phyloP scores from a whole-genome alignment of 495 filamentous ascomycete species.

The Articulospora tetracladia region DNA sequence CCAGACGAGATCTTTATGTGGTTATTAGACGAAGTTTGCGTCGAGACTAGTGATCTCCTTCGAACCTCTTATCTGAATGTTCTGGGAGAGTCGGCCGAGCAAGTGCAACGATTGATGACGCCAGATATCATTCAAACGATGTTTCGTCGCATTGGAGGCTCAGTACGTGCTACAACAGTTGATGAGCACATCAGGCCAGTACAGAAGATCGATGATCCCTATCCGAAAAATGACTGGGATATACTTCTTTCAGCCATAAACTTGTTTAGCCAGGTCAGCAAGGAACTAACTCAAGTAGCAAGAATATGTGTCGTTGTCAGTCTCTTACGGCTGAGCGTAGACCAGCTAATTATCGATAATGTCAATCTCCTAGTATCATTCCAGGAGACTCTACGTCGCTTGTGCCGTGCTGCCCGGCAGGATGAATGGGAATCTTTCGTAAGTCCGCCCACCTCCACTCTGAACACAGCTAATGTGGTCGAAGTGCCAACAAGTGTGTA shows the following conservation, averaged over 20 bases:
- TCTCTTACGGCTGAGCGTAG: conserved; percentile 20
- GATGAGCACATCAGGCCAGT: conserved; percentile 16
- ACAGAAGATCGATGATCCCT: conserved; percentile 1
- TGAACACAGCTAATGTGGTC: conserved; percentile 20
- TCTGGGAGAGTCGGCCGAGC: conserved; percentile 28
- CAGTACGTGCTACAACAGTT: conserved; percentile 26
- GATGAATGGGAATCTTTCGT: conserved; percentile 19
- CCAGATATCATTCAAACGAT: conserved; percentile 32
- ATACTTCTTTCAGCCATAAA: conserved; percentile 14
- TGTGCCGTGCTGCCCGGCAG: conserved; percentile 15
- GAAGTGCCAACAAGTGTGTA: conserved; percentile 51
- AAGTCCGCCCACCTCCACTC: neutral
- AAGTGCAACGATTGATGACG: conserved; percentile 36
- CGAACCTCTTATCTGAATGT: conserved; percentile 60
- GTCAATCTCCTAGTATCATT: conserved; percentile 19
- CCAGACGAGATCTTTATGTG: conserved; percentile 71
- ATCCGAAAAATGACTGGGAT: conserved; percentile 16
- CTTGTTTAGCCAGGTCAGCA: conserved; percentile 12
- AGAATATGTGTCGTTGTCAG: conserved; percentile 13
- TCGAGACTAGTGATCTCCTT: conserved; percentile 57
- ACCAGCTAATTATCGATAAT: conserved; percentile 16
- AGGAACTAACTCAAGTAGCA: conserved; percentile 1
- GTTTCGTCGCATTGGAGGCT: conserved; percentile 37
- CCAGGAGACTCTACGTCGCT: conserved; percentile 14
- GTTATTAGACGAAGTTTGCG: conserved; percentile 66